Base-by-base conservation (phyloP, 2,329 filamentous ascomycete species). In the Xylariaceae sp. region DNA sequence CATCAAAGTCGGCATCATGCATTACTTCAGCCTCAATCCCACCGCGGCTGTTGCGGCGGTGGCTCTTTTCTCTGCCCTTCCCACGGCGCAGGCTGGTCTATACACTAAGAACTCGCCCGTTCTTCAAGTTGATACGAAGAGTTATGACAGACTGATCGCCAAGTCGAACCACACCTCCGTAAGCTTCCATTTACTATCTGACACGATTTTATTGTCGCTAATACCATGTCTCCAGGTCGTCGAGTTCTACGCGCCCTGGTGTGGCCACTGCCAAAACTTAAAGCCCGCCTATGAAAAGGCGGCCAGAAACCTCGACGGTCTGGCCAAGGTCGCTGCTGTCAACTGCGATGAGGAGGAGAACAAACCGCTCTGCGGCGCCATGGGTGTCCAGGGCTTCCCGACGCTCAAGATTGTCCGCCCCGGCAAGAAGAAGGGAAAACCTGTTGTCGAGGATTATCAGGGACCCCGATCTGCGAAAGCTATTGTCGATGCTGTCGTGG, bases 181-280 rank as follows among this genome's bases (percentile, higher is more conserved):
- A 83, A 60, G 65, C 35, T 45, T 57, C 45, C 18, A 51, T 9
- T 17, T 11, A 39, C 10, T 2, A 35, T 15, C 47, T n/a, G 39
- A 11, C 3, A 15, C 10, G 17, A 47, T 13, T n/a, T 9, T 39
- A 42, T 54, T 37, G 39, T 57, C 51, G 42, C 56, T 63, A 53
- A 60, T 48, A 10, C 50, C 39, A 51, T 15, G 15, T 15, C 50
- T 51, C 5, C 65, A 86, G 82, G 82, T 86, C 51, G 77, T 86
- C 72, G 90, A 92, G 76, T 97, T 97, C 82, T 97, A 96, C 71
- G 93, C 93, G 7, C 93, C 93, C 23, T 97, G 93, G 93, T 97
- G 94, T 71, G 94, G 93, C 48, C 94, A 97, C 77, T 99, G 94
- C 79, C 84, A 96, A 77, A 97, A 89, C 76, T 88, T 99, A 70